phyloP scores from a whole-genome alignment of 2,329 filamentous ascomycete genomes.

The Fusarium equiseti region DNA sequence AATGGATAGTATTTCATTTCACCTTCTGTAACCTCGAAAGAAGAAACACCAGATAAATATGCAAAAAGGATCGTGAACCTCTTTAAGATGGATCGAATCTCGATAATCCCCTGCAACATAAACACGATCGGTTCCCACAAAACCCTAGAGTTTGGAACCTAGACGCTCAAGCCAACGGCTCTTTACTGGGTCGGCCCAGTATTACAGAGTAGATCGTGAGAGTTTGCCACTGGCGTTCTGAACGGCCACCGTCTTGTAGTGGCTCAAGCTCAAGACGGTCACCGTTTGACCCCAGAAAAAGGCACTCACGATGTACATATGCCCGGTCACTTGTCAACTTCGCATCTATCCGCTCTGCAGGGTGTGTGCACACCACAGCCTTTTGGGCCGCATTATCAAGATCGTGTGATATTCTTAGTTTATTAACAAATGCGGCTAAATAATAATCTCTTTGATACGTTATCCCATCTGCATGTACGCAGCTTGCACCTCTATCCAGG shows the following conservation, averaged over 20 bases:
- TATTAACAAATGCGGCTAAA: slow-evolving; percentile 3
- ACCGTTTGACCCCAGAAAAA: slow-evolving; percentile 32
- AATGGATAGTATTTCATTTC: neutral
- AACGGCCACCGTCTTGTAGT: slow-evolving; percentile 36
- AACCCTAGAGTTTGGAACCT: slow-evolving; percentile 13
- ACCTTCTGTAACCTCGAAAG: neutral
- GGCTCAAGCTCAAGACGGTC: slow-evolving; percentile 19
- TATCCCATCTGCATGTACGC: neutral
- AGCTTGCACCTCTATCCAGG: neutral
- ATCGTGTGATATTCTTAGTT: slow-evolving; percentile 9
- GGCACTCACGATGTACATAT: slow-evolving; percentile 23
- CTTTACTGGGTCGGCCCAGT: slow-evolving; percentile 12
- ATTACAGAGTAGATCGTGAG: slow-evolving; percentile 20
- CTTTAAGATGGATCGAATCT: neutral
- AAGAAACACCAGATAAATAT: slow-evolving; percentile 1
- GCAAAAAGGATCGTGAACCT: slow-evolving; percentile 8
- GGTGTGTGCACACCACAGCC: slow-evolving; percentile 12
- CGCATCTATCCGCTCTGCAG: slow-evolving; percentile 12
- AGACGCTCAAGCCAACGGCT: slow-evolving; percentile 31
- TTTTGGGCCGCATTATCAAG: slow-evolving; percentile 17
- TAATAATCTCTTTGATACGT: neutral
- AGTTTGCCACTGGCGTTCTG: slow-evolving; percentile 23
- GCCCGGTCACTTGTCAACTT: slow-evolving; percentile 13
- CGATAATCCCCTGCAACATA: neutral
- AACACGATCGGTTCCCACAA: slow-evolving; percentile 26